Evolutionary conservation across 1,139 yeast genomes (phyloP).

Genomic region (Kodamaea ohmeri): DNA sequence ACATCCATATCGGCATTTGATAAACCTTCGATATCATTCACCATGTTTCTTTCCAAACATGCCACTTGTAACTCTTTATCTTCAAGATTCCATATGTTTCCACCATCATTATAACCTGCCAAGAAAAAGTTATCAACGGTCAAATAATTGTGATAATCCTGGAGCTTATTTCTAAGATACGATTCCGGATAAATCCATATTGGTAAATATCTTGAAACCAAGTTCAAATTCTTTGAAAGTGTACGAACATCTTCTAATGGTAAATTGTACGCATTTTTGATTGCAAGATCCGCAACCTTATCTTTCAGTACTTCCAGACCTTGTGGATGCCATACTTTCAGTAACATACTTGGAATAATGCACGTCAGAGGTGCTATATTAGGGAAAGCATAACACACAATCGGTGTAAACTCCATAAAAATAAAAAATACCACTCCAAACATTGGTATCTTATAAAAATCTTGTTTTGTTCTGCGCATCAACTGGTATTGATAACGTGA

Average conservation of each 20-base stretch:
- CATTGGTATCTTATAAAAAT: constrained; percentile 57
- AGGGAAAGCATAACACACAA: constrained; percentile 58
- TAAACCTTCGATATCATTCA: constrained; percentile 24
- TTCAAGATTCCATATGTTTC: constrained; percentile 47
- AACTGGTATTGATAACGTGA: constrained; percentile 54
- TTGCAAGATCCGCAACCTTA: constrained; percentile 22
- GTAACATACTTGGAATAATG: constrained; percentile 50
- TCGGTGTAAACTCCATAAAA: constrained; percentile 64
- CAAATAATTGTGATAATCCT: constrained; percentile 42
- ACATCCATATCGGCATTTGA: constrained; percentile 16
- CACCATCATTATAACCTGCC: constrained; percentile 38
- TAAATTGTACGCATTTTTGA: constrained; percentile 45
- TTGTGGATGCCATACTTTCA: constrained; percentile 32
- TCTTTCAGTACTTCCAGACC: constrained; percentile 4
- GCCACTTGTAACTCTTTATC: constrained; percentile 44
- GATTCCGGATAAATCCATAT: constrained; percentile 34
- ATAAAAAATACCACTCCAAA: constrained; percentile 58
- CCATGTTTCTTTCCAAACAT: constrained; percentile 50
- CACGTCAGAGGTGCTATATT: constrained; percentile 70
- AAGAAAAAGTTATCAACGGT: constrained; percentile 52
- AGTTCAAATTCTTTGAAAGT: constrained; percentile 34
- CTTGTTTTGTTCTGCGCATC: constrained; percentile 55
- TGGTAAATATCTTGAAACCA: constrained; percentile 44
- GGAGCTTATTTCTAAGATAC: constrained; percentile 37
- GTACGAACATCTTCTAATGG: constrained; percentile 33